Evolutionary conservation across 2,329 filamentous ascomycete species (phyloP).

Genomic region (Epichloe aotearoae): DNA sequence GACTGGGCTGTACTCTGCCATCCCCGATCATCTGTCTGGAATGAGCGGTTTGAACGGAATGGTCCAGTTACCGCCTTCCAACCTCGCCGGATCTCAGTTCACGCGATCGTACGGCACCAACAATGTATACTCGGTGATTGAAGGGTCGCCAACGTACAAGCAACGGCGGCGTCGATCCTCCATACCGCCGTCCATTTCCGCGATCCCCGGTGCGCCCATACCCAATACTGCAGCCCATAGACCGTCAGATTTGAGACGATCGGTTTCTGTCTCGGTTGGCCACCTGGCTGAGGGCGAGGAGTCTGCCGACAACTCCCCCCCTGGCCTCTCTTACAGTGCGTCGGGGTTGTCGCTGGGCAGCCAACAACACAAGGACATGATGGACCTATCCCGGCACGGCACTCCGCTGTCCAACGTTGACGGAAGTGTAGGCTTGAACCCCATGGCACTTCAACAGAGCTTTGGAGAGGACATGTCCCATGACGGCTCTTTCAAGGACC

Average conservation of each 20-base stretch:
- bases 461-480: slow-evolving; percentile 52
- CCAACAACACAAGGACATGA: slow-evolving; percentile 64
- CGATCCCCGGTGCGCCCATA: slow-evolving; percentile 53
- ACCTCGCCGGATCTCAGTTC: slow-evolving; percentile 69
- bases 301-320: slow-evolving; percentile 67
- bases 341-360: slow-evolving; percentile 48
- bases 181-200: slow-evolving; percentile 65
- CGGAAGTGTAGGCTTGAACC: slow-evolving; percentile 64
- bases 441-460: slow-evolving; percentile 59
- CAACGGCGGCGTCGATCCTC: slow-evolving; percentile 89
- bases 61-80: slow-evolving; percentile 81
- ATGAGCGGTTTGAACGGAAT: slow-evolving; percentile 72
- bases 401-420: slow-evolving; percentile 81
- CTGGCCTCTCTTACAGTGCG: slow-evolving; percentile 60
- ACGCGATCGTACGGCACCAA: slow-evolving; percentile 57
- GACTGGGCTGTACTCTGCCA: slow-evolving; percentile 87
- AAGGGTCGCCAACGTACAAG: slow-evolving; percentile 98
- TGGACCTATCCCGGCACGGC: slow-evolving; percentile 76
- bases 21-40: slow-evolving; percentile 67
- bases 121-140: slow-evolving; percentile 90
- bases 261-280: slow-evolving; percentile 76
- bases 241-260: slow-evolving; percentile 82
- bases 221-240: slow-evolving; percentile 54
- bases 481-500: slow-evolving; percentile 30
- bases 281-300: slow-evolving; percentile 72